A percentile compares a stretch with the other conserved stretches of the same genome.
These are phyloP conservation scores for Taphrina deformans DNA, from an alignment of 1,139 yeast genomes.

Conservation along the genomic window DNA sequence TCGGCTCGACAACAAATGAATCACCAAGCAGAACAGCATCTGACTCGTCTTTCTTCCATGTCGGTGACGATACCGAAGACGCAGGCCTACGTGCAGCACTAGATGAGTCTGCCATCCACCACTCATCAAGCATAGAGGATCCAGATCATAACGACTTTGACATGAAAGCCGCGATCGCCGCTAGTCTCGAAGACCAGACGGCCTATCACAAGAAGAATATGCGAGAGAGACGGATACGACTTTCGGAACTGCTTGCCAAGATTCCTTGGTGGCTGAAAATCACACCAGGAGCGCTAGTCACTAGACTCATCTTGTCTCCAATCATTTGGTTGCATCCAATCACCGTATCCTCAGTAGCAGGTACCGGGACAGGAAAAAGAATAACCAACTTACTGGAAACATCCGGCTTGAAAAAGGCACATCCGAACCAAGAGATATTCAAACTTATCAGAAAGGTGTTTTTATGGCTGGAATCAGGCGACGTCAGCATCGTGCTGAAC, in stretches of 20 bases:
- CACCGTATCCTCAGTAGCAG: constrained; percentile 14
- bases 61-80: constrained; percentile 21
- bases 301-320: constrained; percentile 24
- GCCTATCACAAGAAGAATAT: background rate
- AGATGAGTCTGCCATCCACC: constrained; percentile 23
- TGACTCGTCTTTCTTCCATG: constrained; percentile 5
- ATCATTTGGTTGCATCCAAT: constrained; percentile 24
- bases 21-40: background rate
- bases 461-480: constrained; percentile 30
- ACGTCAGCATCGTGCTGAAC: constrained; percentile 17
- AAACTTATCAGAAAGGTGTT: constrained; percentile 25
- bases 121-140: constrained; percentile 1
- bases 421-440: constrained; percentile 30
- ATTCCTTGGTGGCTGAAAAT: constrained; percentile 31
- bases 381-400: constrained; percentile 28
- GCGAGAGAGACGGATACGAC: constrained; percentile 1
- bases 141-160: constrained; percentile 9
- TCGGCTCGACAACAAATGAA: background rate
- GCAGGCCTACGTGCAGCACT: constrained; percentile 9
- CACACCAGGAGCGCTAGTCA: constrained; percentile 19
- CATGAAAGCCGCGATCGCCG: constrained; percentile 23
- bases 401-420: constrained; percentile 22
- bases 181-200: constrained; percentile 13
- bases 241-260: constrained; percentile 3
- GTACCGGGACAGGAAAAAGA: constrained; percentile 25